phyloP scores from a whole-genome alignment of 257 asterid genomes.

The Avicennia marina region DNA sequence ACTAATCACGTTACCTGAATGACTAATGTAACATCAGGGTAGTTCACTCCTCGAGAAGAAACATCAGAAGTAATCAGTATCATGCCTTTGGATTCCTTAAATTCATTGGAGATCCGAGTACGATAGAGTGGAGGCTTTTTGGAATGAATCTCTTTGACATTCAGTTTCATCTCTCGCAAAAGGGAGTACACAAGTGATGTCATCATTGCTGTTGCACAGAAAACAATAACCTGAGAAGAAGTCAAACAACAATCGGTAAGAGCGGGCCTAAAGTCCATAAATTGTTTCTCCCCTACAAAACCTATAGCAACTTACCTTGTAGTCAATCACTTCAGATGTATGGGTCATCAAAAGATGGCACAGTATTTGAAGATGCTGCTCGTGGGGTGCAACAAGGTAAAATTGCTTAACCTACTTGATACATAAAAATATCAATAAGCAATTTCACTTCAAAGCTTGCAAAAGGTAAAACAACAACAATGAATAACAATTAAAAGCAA shows the following conservation, averaged over 20 bases:
- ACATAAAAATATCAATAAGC: not conserved
- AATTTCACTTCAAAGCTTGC: no score
- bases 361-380: conserved; percentile 62
- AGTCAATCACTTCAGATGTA: conserved; percentile 59
- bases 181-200: conserved; percentile 80
- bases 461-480: not conserved
- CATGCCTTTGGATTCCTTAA: conserved; percentile 67
- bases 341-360: conserved; percentile 67
- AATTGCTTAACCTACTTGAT: conserved; percentile 72
- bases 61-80: conserved; percentile 75
- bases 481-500: not conserved
- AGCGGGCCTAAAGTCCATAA: not conserved
- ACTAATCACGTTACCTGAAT: conserved; percentile 53
- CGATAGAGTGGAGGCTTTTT: conserved; percentile 73
- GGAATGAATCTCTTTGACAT: conserved; percentile 77
- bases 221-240: conserved; percentile 64
- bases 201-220: conserved; percentile 83
- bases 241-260: conserved; percentile 13
- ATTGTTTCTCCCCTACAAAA: not conserved
- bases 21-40: conserved; percentile 87
- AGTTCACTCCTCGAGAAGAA: conserved; percentile 84
- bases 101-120: conserved; percentile 74
- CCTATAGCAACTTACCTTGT: conserved; percentile 50
- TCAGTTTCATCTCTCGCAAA: conserved; percentile 68
- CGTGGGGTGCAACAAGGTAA: conserved; percentile 71